These are phyloP conservation scores for Picea abies DNA, from an alignment of 83 land plant species.

Conservation along the genomic window DNA sequence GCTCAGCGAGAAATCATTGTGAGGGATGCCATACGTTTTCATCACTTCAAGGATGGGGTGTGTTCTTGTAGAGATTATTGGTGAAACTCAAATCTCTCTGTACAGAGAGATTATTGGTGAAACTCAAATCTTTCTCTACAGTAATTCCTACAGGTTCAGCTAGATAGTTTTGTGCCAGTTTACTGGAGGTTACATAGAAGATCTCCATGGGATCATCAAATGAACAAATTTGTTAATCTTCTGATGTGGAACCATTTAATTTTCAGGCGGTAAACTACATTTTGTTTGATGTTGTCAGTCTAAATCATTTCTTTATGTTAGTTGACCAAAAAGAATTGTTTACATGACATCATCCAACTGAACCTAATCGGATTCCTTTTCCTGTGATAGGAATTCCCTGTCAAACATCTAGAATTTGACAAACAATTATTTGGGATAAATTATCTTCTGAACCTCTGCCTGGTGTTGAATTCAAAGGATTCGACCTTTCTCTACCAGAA, in stretches of 20 bases:
- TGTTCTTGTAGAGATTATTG: too few relatives aligned
- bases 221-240: not conserved
- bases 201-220: too few relatives aligned
- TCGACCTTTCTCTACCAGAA: constrained; percentile 7
- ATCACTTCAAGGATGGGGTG: too few relatives aligned
- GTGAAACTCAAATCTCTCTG: too few relatives aligned
- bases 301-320: constrained; percentile 18
- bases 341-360: constrained; percentile 8
- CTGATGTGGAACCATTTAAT: constrained; percentile 13
- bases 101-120: constrained; percentile 6
- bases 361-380: constrained; percentile 34
- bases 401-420: constrained; percentile 37
- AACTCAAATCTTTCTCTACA: too few relatives aligned
- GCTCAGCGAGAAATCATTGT: not conserved
- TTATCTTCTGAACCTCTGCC: constrained; percentile 17
- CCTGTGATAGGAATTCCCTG: constrained; percentile 46
- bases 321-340: not conserved
- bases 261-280: constrained; percentile 7
- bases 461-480: constrained; percentile 25
- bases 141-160: too few relatives aligned
- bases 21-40: too few relatives aligned
- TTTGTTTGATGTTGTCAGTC: not conserved
- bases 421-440: constrained; percentile 10
- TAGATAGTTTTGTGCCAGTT: too few relatives aligned
- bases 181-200: too few relatives aligned